A percentile compares a stretch with the other conserved stretches of the same genome.
phyloP scores from a whole-genome alignment of 768 basidiomycete species.

The Leccinum fibrillosum region DNA sequence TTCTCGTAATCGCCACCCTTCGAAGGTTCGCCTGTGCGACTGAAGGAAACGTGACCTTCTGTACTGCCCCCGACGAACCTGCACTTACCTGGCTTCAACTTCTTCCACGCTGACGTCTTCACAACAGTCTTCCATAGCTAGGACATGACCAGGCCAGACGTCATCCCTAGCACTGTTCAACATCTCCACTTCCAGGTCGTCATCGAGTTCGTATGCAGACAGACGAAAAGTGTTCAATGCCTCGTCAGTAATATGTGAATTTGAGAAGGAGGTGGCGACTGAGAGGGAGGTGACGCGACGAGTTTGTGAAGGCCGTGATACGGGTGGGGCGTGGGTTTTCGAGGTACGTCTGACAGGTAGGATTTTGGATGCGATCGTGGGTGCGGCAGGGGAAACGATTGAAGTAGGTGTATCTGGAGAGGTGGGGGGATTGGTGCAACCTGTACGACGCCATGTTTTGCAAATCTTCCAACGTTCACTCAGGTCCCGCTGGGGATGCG shows the following conservation, averaged over 20 bases:
- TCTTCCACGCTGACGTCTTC: background rate
- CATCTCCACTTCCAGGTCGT: slow-evolving; percentile 26
- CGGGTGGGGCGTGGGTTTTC: background rate
- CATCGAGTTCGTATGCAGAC: slow-evolving; percentile 26
- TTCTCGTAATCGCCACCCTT: slow-evolving; percentile 15
- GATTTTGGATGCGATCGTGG: background rate
- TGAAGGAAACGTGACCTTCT: background rate
- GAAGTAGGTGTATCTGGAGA: background rate
- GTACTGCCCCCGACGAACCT: slow-evolving; percentile 10
- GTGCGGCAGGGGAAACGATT: background rate
- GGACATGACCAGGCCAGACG: slow-evolving; percentile 7
- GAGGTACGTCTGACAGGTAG: background rate
- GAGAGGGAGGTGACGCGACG: slow-evolving; percentile 23
- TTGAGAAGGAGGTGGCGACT: slow-evolving; percentile 19
- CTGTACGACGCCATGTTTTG: slow-evolving; percentile 11
- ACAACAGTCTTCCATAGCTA: slow-evolving; percentile 13
- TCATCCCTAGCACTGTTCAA: slow-evolving; percentile 23
- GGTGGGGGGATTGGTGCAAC: background rate
- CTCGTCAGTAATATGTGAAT: slow-evolving; percentile 25
- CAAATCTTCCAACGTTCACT: slow-evolving; percentile 16
- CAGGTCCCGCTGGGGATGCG: slow-evolving; percentile 1
- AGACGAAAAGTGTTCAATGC: slow-evolving; percentile 19
- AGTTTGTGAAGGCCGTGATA: slow-evolving; percentile 6
- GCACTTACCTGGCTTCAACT: background rate
- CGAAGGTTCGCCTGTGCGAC: background rate